Base-by-base conservation (phyloP, 1,139 yeast species). In the Scheffersomyces insectosa region DNA sequence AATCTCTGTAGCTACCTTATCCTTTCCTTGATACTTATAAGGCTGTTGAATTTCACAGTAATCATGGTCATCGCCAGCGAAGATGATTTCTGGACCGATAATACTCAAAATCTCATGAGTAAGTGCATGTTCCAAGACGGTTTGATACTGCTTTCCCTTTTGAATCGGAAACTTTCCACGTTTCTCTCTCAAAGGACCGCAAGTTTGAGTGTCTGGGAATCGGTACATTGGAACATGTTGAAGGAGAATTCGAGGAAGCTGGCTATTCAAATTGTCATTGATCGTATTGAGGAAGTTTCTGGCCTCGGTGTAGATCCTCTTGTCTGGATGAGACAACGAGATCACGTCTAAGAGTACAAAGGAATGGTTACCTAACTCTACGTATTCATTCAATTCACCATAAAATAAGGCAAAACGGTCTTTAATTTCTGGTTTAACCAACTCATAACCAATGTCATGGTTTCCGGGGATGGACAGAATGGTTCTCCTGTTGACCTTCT, bases 21-120 rank as follows among this genome's bases (percentile, higher is more conserved):
- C 59, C 2, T 65, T 64, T 1, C 72, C 70, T 23, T 62, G 59
- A 10, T 59, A 49, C 6, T 51, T 47, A 51, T 75, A 81, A 2
- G 75, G 63, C 56, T 90, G 97, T 10, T 68, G 65, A 11, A 87
- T 79, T 50, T 86, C 90, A 64, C 99, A 93, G 52, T 89, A 91
- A 62, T 93, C 99, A 65, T 93, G 99, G 60, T 93, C 99, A 60
- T 93, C 99, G 1, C 99, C 99, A 3, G 96, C 84, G 59, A 90
- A 88, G 1, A 88, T 75, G 7, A 85, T 66, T 13, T 70, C 67
- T 0, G 99, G 99, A 40, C 75, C 69, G 1, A 90, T 60, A 4
- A 66, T 65, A 4, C 71, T 58, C 33, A 93, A 62, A 7, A 93
- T 74, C 14, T 75, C 70, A 38, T 79, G 72, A 0, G 93, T 73